Conservation (phyloP, 2,329 filamentous ascomycete species). For the Leptodontidium sp. region DNA sequence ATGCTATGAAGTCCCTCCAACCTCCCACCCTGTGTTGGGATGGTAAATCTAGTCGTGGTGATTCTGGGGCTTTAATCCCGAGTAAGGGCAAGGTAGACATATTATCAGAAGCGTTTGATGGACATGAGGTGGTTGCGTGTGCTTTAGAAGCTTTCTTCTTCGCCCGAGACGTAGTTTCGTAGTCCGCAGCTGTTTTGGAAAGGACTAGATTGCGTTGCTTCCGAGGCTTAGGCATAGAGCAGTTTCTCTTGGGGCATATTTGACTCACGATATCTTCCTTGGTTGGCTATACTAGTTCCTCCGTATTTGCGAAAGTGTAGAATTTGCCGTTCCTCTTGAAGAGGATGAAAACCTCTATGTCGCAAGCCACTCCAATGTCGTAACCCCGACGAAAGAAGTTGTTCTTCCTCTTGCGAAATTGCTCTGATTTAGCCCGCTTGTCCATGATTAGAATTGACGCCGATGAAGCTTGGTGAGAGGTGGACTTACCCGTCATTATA, state of each 20-base stretch:
- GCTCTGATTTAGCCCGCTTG: no score
- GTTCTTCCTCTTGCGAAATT: no score
- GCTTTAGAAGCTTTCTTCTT: not conserved
- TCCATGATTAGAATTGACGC: no score
- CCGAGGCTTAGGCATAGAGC: slow-evolving; percentile 12
- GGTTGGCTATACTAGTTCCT: slow-evolving; percentile 19
- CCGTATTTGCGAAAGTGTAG: slow-evolving; percentile 26
- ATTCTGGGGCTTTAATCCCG: slow-evolving; percentile 7
- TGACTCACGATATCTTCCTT: slow-evolving; percentile 25
- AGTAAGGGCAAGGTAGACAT: slow-evolving; percentile 2
- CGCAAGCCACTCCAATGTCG: no score
- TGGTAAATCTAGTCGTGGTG: not conserved
- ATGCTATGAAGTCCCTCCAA: slow-evolving; percentile 6
- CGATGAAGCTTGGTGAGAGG: no score
- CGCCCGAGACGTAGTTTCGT: no score
- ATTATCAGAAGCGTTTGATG: not conserved
- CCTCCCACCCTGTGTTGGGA: not conserved
- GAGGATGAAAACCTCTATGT: no score
- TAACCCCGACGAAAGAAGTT: no score
- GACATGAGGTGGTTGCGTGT: not conserved
- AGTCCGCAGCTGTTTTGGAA: slow-evolving; percentile 25
- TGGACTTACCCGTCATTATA: no score
- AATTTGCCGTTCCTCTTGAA: slow-evolving; percentile 14
- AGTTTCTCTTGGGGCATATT: not conserved
- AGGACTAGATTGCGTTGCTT: slow-evolving; percentile 20